Base-by-base conservation (phyloP, 2,329 filamentous ascomycete species). In the Diplodia mutila region DNA sequence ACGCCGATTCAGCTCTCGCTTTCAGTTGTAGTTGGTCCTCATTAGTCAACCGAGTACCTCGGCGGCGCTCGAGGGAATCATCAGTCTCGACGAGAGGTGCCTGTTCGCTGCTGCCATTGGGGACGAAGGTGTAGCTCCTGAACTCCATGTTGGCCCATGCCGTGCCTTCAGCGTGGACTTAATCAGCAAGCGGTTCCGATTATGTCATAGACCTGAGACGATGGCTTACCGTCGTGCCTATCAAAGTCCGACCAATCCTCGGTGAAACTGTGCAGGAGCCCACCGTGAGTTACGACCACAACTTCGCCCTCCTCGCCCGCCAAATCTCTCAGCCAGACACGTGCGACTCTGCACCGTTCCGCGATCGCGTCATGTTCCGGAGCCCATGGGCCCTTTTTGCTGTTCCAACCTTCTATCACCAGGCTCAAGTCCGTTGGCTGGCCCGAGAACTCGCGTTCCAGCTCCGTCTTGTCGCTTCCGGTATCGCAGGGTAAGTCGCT, bases 261-360 rank as follows among this genome's bases (percentile, higher is more conserved):
- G 0, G 91, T 94, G 70, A 97, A 80, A 73, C 93, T 96, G 77
- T 97, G 93, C 73, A 97, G 77, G 72, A 94, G 91, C 0, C 90
- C 91, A 1, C 93, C 93, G 74, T 97, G 93, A 2, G 91, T 90
- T 5, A 96, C 92, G 1, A 93, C 84, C 0, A 90, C 87, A 39
- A 97, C 86, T 72, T 94, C 86, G 73, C 91, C 88, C 72, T 87
- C 85, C 54, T 23, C 16, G 14, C 16, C 14, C 11, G 23, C 54
- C 4, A 59, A 32, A 8, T 70, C 73, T 72, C 80, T 80, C 37
- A 95, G 76, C 80, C 85, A 88, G 11, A 81, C 72, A 52, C 92
- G 82, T 5, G 88, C 87, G 27, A 83, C 83, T n/a, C 80, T 80
- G 0, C 90, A 90, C 18, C 91, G 82, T 34, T 79, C 81, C 69